A percentile compares a stretch with the other conserved stretches of the same genome.
These are phyloP conservation scores for Cladophialophora carrionii DNA, from an alignment of 2,329 filamentous ascomycete species.

Conservation along the genomic window DNA sequence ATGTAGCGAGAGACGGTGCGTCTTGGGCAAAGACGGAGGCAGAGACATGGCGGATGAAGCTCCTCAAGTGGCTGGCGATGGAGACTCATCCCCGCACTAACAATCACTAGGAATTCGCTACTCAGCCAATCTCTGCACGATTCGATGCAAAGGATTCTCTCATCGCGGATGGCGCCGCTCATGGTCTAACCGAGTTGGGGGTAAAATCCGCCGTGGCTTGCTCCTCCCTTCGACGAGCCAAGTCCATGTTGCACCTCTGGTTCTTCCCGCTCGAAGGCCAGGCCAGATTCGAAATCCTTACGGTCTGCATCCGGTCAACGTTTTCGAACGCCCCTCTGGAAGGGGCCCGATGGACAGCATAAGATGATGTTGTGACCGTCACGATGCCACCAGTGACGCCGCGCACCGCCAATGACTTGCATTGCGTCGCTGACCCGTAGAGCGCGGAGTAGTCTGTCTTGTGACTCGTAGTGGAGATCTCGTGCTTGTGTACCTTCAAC, in stretches of 20 bases:
- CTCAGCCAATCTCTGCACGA: conserved; percentile 19
- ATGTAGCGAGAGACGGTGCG: conserved; percentile 14
- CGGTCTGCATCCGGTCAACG: background rate
- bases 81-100: conserved; percentile 22
- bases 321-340: background rate
- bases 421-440: background rate
- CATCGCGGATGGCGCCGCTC: conserved; percentile 13
- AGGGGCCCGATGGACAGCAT: background rate
- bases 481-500: conserved; percentile 14
- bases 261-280: background rate
- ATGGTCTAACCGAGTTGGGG: no score
- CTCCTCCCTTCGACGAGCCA: background rate
- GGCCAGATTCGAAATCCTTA: conserved; percentile 1
- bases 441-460: background rate
- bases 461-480: conserved; percentile 21
- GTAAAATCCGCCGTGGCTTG: no score
- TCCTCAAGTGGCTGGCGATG: conserved; percentile 3
- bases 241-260: background rate
- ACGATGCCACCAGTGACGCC: background rate
- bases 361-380: background rate
- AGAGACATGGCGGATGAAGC: background rate
- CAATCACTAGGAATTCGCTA: conserved; percentile 10
- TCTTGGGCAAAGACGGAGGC: background rate
- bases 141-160: conserved; percentile 20
- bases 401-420: conserved; percentile 1